Evolutionary conservation across 2,329 filamentous ascomycete species (phyloP).

Genomic region (Nothomitra cinnamomea): DNA sequence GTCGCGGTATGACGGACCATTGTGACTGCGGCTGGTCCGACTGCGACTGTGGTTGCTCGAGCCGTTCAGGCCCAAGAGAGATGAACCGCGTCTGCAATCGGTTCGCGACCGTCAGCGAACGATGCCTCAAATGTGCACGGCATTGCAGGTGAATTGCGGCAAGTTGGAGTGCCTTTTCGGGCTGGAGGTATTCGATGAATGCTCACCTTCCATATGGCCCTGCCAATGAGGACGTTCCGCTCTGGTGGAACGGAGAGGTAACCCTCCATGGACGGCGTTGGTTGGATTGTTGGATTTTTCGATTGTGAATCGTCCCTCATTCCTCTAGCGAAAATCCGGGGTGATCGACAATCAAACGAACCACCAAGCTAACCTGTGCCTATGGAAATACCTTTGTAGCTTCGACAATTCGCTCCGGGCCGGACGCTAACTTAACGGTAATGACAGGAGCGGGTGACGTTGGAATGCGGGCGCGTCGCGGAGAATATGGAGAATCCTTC

Average conservation of each 20-base stretch:
- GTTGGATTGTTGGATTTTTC: background rate
- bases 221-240: constrained; percentile 33
- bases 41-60: background rate
- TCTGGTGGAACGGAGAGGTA: constrained; percentile 33
- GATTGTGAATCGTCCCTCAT: constrained; percentile 9
- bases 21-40: background rate
- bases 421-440: no score
- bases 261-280: constrained; percentile 28
- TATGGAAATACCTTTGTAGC: no score
- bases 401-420: no score
- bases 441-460: no score
- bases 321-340: constrained; percentile 7
- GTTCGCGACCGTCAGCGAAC: background rate
- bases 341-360: no score
- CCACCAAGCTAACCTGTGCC: no score
- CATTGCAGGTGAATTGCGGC: no score
- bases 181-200: no score
- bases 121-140: background rate
- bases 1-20: background rate
- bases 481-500: no score
- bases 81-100: constrained; percentile 2
- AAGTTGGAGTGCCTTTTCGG: no score
- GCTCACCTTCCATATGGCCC: constrained; percentile 36
- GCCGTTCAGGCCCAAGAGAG: background rate
- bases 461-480: no score